Conservation (phyloP, 768 basidiomycete genomes). For the Rhodotorula taiwanensis region DNA sequence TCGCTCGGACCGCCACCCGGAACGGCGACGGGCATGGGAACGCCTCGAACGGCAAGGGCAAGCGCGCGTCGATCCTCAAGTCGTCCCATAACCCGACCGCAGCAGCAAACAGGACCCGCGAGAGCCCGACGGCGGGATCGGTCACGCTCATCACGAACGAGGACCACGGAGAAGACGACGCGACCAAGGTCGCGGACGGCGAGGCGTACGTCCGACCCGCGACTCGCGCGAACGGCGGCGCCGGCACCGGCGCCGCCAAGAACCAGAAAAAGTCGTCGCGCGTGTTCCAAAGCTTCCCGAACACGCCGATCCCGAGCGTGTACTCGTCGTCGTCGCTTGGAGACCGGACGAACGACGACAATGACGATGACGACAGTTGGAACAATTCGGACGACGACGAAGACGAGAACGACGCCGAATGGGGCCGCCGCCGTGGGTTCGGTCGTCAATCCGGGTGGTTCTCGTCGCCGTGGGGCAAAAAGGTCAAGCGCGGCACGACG, state of each 20-base stretch:
- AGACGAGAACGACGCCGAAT: conserved; percentile 17
- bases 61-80: conserved; percentile 22
- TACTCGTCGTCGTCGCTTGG: conserved; percentile 9
- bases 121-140: neutral
- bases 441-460: conserved; percentile 13
- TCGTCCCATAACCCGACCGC: neutral
- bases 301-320: conserved; percentile 35
- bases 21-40: too few species aligned
- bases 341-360: neutral
- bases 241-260: conserved; percentile 3
- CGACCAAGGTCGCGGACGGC: too few species aligned
- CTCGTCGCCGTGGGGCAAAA: conserved; percentile 9
- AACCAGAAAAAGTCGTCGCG: conserved; percentile 7
- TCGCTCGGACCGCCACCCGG: too few species aligned
- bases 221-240: neutral
- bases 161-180: neutral
- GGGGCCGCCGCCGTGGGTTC: conserved; percentile 20
- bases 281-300: conserved; percentile 39
- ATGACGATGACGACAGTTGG: conserved; percentile 23
- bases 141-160: neutral
- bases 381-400: neutral
- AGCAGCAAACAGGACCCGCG: neutral
- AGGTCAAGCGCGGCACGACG: conserved; percentile 36
- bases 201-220: too few species aligned
- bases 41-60: neutral